Evolutionary conservation across 805 yeast genomes (phyloP).

Genomic region (Hanseniaspora nectarophila): DNA sequence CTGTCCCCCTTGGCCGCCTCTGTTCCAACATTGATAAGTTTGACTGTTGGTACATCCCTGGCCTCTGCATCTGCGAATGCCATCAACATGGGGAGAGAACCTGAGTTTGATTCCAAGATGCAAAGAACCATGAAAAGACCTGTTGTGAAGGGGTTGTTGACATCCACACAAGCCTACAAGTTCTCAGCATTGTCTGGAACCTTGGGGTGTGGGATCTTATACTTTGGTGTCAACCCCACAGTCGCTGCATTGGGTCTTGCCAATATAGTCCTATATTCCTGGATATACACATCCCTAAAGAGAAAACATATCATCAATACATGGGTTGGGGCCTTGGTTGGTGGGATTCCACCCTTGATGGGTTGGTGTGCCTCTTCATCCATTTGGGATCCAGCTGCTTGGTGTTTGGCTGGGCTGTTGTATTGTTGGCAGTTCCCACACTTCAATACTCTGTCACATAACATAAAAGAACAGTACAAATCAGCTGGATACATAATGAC

Average conservation of each 20-base stretch:
- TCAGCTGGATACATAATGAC: conserved; percentile 97
- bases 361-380: conserved; percentile 95
- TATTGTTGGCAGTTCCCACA: conserved; percentile 99
- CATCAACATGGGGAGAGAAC: conserved; percentile 93
- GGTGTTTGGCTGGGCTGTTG: conserved; percentile 80
- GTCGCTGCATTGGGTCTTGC: conserved; percentile 72
- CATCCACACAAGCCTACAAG: conserved; percentile 62
- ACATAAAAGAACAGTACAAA: conserved; percentile 75
- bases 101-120: conserved; percentile 78
- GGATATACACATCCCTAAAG: conserved; percentile 85
- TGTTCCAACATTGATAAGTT: conserved; percentile 51
- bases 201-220: conserved; percentile 56
- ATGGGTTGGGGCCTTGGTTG: conserved; percentile 98
- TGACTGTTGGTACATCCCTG: conserved; percentile 75
- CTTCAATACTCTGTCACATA: conserved; percentile 82
- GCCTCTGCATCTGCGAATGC: conserved; percentile 94
- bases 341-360: conserved; percentile 97
- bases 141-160: conserved; percentile 68
- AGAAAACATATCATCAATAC: conserved; percentile 77
- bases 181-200: conserved; percentile 71
- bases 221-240: conserved; percentile 70
- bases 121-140: conserved; percentile 80
- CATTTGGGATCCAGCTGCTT: conserved; percentile 75
- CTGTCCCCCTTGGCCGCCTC: conserved; percentile 76
- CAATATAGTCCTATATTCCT: conserved; percentile 74